Evolutionary conservation across 441 rosid genomes (phyloP), one percentile per base, ranked within the genome.

Genomic region (Lepidium campestre): DNA sequence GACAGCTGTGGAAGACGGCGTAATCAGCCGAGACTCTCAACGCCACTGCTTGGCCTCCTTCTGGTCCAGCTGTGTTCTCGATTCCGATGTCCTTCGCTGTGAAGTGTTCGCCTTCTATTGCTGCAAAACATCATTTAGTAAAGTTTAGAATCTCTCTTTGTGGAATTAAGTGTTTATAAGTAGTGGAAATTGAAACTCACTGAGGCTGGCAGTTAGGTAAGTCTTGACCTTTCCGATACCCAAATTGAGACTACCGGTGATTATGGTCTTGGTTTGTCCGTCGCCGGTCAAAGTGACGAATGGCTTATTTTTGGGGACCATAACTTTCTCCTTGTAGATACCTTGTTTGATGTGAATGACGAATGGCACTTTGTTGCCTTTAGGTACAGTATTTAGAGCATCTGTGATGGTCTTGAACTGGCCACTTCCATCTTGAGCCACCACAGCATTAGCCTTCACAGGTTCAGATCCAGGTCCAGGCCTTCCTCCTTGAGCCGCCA

Each of bases 31-130:
- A 76, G 0, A 85, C 90, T 19, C 79, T 79, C 2, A 90, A 72
- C 1, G 98, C 98, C 32, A 90, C 96, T 0, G 98, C 97, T 48
- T 90, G 92, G 52, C 75, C 86, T 60, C 86, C 87, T 0, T 17
- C 10, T 3, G 96, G 78, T 63, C 98, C 96, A 0, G 97, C 96
- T 0, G 84, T 56, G 84, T 92, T 92, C 77, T 84, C 90, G 20
- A 92, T 80, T 55, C 85, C 84, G 46, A 92, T 88, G 75, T 81
- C 79, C 80, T 84, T 88, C 11, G 96, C 97, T 18, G 85, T 78
- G 83, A 92, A 92, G 36, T 62, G 62, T 0, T 60, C 60, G 22
- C 90, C 95, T 11, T 65, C 36, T 4, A 83, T 55, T 4, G 79
- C 98, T 88, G 80, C 57, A n/a, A 31, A 37, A 48, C 39, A 34